Conservation (phyloP, 1,139 yeast genomes). For the Kurtzmaniella quercitrusa region DNA sequence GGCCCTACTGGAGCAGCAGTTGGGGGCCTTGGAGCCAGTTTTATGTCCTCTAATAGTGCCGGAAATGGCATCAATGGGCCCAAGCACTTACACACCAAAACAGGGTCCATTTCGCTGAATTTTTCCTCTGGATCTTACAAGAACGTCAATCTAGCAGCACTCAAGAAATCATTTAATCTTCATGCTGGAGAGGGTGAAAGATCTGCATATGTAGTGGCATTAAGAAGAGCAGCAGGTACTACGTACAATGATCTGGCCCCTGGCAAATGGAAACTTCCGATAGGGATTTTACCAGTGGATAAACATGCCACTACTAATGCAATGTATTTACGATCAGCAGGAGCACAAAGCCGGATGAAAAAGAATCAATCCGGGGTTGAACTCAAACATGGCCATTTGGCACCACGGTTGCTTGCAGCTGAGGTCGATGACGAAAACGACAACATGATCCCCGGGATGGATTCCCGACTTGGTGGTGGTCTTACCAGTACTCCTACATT, state of each 20-base stretch:
- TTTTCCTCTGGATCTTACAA: constrained; percentile 31
- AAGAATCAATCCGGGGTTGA: constrained; percentile 49
- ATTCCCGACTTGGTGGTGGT: constrained; percentile 6
- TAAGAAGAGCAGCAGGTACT: constrained; percentile 51
- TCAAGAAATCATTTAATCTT: constrained; percentile 33
- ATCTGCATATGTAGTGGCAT: constrained; percentile 50
- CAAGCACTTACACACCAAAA: constrained; percentile 17
- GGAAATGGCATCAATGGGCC: constrained; percentile 5
- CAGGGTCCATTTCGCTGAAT: constrained; percentile 36
- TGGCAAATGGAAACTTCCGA: constrained; percentile 59
- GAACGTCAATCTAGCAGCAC: constrained; percentile 35
- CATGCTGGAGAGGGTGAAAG: constrained; percentile 50
- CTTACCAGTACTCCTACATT: not conserved
- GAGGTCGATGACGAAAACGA: constrained; percentile 64
- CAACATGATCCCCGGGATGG: constrained; percentile 7
- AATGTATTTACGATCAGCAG: constrained; percentile 28
- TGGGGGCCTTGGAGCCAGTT: constrained; percentile 5
- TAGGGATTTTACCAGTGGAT: constrained; percentile 53
- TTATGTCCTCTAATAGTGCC: constrained; percentile 5
- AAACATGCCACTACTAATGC: constrained; percentile 27
- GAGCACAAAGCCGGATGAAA: constrained; percentile 22
- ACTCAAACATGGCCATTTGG: constrained; percentile 69
- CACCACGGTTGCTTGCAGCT: constrained; percentile 70
- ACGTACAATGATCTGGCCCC: constrained; percentile 56
- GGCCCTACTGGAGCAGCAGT: not conserved